Percentiles rank a stretch among this genome's conserved stretches.
These are phyloP conservation scores for Populus tomentosa DNA, from an alignment of 441 rosid genomes.

Conservation along the genomic window DNA sequence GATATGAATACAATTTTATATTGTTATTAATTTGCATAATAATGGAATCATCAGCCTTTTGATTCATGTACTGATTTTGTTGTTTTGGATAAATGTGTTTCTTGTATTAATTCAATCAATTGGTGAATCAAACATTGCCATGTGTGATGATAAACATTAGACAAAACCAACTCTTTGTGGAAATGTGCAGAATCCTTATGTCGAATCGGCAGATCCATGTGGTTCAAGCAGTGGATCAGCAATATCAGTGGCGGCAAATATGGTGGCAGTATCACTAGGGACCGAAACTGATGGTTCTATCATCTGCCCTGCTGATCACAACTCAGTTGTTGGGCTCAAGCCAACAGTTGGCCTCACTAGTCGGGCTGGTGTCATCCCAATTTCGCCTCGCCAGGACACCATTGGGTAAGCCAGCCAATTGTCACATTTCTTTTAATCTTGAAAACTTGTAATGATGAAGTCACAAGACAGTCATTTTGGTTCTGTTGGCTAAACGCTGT, in stretches of 20 bases:
- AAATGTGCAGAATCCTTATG: constrained; percentile 60
- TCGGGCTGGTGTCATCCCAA: constrained; percentile 64
- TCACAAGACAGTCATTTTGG: not conserved
- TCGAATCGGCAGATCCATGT: constrained; percentile 44
- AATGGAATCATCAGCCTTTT: not conserved
- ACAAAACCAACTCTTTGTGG: not conserved
- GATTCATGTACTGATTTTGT: not conserved
- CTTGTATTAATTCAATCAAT: not conserved
- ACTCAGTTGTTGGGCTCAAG: constrained; percentile 69
- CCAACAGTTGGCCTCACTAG: constrained; percentile 79
- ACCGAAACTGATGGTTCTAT: constrained; percentile 58
- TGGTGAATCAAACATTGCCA: not conserved
- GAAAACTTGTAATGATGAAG: not conserved
- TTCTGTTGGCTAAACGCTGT: not conserved
- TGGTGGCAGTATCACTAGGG: no score
- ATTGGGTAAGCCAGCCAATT: constrained; percentile 40
- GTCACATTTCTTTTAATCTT: not conserved
- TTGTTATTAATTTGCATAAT: not conserved
- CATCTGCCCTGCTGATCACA: constrained; percentile 50
- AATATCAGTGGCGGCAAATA: no score
- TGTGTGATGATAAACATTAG: not conserved
- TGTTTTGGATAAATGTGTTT: not conserved
- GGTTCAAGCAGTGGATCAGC: constrained; percentile 7
- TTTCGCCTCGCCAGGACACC: constrained; percentile 62
- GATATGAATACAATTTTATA: not conserved